A percentile compares a stretch with the other conserved stretches of the same genome.
Conservation (phyloP, 345 rosid species). For the Excoecaria agallocha region DNA sequence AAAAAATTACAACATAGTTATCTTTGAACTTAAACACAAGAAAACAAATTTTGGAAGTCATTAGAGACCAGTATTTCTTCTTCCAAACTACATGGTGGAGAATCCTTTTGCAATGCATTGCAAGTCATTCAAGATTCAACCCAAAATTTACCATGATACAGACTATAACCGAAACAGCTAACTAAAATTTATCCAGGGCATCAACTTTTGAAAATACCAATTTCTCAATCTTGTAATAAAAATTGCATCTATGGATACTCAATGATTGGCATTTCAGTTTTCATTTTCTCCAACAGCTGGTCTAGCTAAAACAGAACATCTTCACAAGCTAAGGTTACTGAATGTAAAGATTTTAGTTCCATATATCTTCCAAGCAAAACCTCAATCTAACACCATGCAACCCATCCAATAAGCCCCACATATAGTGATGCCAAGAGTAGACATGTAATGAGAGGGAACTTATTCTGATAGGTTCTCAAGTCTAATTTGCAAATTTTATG, state of each 20-base stretch:
- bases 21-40: not conserved
- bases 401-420: not conserved
- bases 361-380: not conserved
- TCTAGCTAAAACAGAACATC: not conserved
- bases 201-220: not conserved
- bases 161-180: not conserved
- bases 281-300: not conserved
- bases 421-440: not conserved
- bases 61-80: not conserved
- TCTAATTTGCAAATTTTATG: not conserved
- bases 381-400: not conserved
- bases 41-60: not conserved
- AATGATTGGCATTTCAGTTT: not conserved
- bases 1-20: not conserved
- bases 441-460: not conserved
- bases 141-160: not conserved
- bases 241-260: not conserved
- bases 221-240: not conserved
- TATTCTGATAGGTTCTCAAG: not conserved
- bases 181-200: not conserved
- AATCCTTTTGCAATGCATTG: not conserved
- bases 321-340: not conserved
- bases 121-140: slow-evolving; percentile 6
- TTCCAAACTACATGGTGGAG: not conserved
- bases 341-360: not conserved